phyloP scores from a whole-genome alignment of 208 protist species.

The Novymonas esmeraldas region DNA sequence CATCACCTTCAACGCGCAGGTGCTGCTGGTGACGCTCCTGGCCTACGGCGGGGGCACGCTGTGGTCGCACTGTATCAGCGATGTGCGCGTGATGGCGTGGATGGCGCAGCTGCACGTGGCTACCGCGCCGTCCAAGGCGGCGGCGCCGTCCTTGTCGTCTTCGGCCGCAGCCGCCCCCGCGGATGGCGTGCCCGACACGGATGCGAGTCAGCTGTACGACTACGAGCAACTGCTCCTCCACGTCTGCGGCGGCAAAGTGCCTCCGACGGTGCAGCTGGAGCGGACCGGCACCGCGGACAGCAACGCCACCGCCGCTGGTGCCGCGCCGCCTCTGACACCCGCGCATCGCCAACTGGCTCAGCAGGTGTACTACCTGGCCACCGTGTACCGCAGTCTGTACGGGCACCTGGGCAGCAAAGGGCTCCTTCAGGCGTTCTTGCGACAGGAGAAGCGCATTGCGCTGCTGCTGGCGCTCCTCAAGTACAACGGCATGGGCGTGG shows the following conservation, averaged over 20 bases:
- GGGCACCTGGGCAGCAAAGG: conserved; percentile 73
- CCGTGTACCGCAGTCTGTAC: conserved; percentile 83
- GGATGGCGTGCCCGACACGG: conserved; percentile 10
- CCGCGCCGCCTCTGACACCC: conserved; percentile 20
- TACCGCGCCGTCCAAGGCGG: not conserved
- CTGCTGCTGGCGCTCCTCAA: conserved; percentile 80
- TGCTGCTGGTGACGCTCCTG: conserved; percentile 65
- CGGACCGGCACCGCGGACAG: conserved; percentile 4
- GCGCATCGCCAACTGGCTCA: conserved; percentile 52
- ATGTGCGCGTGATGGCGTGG: conserved; percentile 88
- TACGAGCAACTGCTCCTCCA: conserved; percentile 34
- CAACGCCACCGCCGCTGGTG: not conserved
- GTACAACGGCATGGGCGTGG: conserved; percentile 66
- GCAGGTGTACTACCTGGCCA: conserved; percentile 75
- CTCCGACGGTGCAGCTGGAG: conserved; percentile 28
- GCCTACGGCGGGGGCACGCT: conserved; percentile 48
- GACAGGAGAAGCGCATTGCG: conserved; percentile 84
- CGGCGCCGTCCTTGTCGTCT: too few species aligned
- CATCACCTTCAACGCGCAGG: conserved; percentile 87
- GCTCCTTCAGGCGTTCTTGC: conserved; percentile 83
- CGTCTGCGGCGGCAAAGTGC: conserved; percentile 26
- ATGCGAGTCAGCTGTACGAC: conserved; percentile 31
- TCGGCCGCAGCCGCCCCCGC: not conserved
- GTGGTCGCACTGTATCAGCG: conserved; percentile 74
- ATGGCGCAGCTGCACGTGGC: conserved; percentile 51